Base-by-base conservation (phyloP, 1,139 yeast genomes). In the Candida dubliniensis region DNA sequence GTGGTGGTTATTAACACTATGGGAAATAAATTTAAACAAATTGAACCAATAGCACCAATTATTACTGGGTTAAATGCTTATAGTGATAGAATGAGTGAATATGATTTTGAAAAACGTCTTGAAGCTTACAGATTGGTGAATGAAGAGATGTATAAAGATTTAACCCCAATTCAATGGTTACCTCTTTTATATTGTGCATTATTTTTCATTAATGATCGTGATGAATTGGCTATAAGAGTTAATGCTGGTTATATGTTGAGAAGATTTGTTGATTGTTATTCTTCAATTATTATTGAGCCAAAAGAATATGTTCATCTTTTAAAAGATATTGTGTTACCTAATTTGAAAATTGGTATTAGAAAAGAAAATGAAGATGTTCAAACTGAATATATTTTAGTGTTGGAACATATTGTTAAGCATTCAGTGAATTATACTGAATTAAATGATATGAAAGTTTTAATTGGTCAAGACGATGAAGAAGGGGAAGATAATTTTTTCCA, bases 401-500 rank as follows among this genome's bases (percentile, higher is more conserved):
- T 91, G 47, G 79, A 83, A 2, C 83, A 86, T 52, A 66, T 82
- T 40, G 85, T 89, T n/a, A 66, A 68, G 32, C 55, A 72, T 30
- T 64, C 81, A 5, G 65, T 67, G n/a, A 68, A 74, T 52, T 78
- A 71, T 52, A 67, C 70, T 9, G 87, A 78, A 2, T 68, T 89
- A 37, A 70, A 71, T 24, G 95, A 87, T 53, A 75, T 90, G 91
- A 77, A 77, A 47, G 72, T 79, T 1, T 68, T 93, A 40, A 43
- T 42, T 12, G 44, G 85, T 27, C 77, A 72, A 54, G 76, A 76
- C 40, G 31, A 38, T 32, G 84, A 82, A 35, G 95, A 89, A 55
- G 95, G 85, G 38, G 96, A 89, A 56, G 86, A 90, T 1, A 84
- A 88, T 60, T 90, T 93, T 59, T 93, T 93, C 69, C 68, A 73